Conservation (phyloP, 1,284 basidiomycete species). For the Trametes hirsuta region DNA sequence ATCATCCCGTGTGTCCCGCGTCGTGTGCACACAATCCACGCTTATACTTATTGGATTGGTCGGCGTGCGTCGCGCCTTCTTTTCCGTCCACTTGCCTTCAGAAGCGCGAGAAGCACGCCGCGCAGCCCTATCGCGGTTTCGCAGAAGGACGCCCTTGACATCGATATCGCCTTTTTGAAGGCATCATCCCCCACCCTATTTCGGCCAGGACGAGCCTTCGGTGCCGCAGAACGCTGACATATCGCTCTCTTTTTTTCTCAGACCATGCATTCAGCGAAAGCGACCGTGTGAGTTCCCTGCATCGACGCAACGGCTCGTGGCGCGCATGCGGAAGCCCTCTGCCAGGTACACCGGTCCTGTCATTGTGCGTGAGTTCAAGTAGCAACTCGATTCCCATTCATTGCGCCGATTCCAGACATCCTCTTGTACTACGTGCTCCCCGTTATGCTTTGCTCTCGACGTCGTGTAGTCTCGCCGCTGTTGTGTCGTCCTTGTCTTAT, state of each 20-base stretch:
- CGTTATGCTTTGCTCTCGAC: neutral
- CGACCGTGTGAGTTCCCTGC: conserved; percentile 22
- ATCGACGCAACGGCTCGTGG: neutral
- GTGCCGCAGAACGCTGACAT: conserved; percentile 1
- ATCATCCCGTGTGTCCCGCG: neutral
- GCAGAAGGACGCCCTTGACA: too few species aligned
- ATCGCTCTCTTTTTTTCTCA: conserved; percentile 1
- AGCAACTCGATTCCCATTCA: neutral
- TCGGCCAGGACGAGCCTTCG: neutral
- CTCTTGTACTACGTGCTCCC: neutral
- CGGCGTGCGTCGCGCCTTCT: neutral
- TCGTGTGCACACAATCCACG: neutral
- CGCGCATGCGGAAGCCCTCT: neutral
- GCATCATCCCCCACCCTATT: too few species aligned
- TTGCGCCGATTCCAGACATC: too few species aligned
- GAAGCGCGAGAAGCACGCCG: too few species aligned
- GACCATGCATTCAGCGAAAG: conserved; percentile 20
- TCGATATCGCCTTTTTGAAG: too few species aligned
- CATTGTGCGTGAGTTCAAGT: conserved; percentile 4
- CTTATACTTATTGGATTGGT: conserved; percentile 2
- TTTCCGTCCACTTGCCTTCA: neutral
- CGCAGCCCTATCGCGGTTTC: too few species aligned
- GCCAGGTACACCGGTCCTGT: conserved; percentile 12
- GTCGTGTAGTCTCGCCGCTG: too few species aligned
- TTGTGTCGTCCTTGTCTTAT: too few species aligned